Conservation (phyloP, 2,329 filamentous ascomycete genomes). For the Tricladium varicosporioides region DNA sequence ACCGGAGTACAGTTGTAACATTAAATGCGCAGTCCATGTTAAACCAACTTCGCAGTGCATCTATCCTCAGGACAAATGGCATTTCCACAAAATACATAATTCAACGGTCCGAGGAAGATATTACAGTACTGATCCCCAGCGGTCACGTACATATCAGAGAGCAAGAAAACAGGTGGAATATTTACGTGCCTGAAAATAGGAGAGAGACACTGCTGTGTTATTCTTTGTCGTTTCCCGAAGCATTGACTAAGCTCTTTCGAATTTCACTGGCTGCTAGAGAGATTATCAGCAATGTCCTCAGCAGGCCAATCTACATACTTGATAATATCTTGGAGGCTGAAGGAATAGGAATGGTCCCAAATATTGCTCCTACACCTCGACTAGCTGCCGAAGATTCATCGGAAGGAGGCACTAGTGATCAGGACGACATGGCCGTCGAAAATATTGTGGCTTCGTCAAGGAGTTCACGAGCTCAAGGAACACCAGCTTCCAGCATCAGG, state of each 20-base stretch:
- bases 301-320: conserved; percentile 1
- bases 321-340: conserved; percentile 11
- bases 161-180: not conserved
- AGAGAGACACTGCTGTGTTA: conserved; percentile 8
- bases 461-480: not conserved
- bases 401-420: not conserved
- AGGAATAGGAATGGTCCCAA: conserved; percentile 8
- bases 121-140: not conserved
- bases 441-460: not conserved
- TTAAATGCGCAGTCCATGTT: not conserved
- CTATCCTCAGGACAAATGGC: conserved; percentile 3
- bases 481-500: conserved; percentile 2
- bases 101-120: not conserved
- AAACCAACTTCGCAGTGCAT: conserved; percentile 2
- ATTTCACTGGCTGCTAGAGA: conserved; percentile 8
- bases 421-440: not conserved
- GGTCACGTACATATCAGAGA: conserved; percentile 12
- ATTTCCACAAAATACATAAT: conserved; percentile 11
- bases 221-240: conserved; percentile 6
- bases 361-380: not conserved
- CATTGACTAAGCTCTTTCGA: conserved; percentile 8
- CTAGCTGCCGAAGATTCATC: not conserved
- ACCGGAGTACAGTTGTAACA: conserved; percentile 11
- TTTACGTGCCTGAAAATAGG: conserved; percentile 8
- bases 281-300: conserved; percentile 9